Evolutionary conservation across 2,329 filamentous ascomycete genomes (phyloP), one percentile per base, ranked within the genome.

Genomic region (Penicillium sp.): DNA sequence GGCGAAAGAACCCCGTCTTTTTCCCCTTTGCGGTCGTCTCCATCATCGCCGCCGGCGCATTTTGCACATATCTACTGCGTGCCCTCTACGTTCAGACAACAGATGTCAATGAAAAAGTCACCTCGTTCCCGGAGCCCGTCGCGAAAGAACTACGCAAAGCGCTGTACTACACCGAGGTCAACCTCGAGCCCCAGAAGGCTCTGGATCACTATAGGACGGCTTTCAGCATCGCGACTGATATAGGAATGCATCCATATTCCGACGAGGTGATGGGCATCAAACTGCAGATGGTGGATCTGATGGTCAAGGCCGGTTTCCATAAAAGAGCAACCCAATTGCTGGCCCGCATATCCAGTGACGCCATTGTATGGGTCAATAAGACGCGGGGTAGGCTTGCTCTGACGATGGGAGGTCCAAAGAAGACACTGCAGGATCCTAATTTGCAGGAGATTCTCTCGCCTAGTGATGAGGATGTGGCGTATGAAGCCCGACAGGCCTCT

Each of bases 251-350:
- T 68, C 90, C 90, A 0, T 95, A 92, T 69, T 92, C 89, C 3
- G 89, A 97, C 64, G 92, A 97, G 70, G 87, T 97, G 33, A 81
- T 97, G 63, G 94, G 94, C 8, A 86, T 97, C 52, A 90, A 91
- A 67, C 86, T 97, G 51, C 86, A 92, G 68, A 80, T 96, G 8
- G 86, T 90, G 1, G 81, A 82, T 9, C 85, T 96, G 80, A 80
- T 96, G 60, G 90, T 97, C 72, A 87, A 88, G 66, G 83, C 90
- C 16, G 81, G 86, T 30, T 83, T 88, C 65, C 86, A 86, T 66
- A 79, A 83, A 21, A 83, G 86, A 57, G 85, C 91, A 0, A 86
- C 90, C 57, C 83, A 90, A 50, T 85, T 96, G 3, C 75, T 97
- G 30, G 90, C 96, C 71, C 82, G 85, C n/a, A 80, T 95, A 43